phyloP scores from a whole-genome alignment of 257 asterid genomes.

The Agastache rugosa region DNA sequence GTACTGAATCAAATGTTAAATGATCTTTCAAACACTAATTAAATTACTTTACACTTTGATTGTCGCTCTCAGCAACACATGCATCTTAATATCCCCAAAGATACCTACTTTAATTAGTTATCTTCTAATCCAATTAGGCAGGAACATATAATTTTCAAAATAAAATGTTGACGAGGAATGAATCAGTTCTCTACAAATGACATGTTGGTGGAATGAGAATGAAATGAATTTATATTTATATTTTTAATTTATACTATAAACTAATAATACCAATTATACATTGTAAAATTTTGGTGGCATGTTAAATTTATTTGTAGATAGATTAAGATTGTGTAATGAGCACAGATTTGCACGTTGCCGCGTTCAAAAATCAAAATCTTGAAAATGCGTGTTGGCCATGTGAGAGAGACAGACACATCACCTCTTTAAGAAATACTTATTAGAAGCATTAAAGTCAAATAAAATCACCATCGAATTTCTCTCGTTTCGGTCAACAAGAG shows the following conservation, averaged over 20 bases:
- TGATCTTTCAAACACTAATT: too few species aligned
- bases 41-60: too few species aligned
- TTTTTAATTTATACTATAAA: neutral
- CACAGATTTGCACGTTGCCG: constrained; percentile 30
- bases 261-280: neutral
- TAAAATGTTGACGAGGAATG: too few species aligned
- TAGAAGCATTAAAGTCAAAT: constrained; percentile 45
- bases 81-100: too few species aligned
- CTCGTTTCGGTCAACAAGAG: neutral
- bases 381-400: constrained; percentile 55
- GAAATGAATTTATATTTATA: neutral
- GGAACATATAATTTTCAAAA: too few species aligned
- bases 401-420: constrained; percentile 46
- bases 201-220: neutral
- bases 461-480: constrained; percentile 18
- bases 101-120: too few species aligned
- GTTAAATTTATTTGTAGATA: neutral
- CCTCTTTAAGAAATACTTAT: constrained; percentile 31
- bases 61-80: too few species aligned
- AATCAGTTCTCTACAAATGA: too few species aligned
- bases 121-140: too few species aligned
- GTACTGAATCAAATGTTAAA: too few species aligned
- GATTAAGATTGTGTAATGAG: constrained; percentile 17
- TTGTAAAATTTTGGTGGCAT: neutral
- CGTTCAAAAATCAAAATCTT: constrained; percentile 38